These are phyloP conservation scores for Coccomyxa subellipsoidea DNA, from an alignment of 163 green algal genomes.

Conservation along the genomic window DNA sequence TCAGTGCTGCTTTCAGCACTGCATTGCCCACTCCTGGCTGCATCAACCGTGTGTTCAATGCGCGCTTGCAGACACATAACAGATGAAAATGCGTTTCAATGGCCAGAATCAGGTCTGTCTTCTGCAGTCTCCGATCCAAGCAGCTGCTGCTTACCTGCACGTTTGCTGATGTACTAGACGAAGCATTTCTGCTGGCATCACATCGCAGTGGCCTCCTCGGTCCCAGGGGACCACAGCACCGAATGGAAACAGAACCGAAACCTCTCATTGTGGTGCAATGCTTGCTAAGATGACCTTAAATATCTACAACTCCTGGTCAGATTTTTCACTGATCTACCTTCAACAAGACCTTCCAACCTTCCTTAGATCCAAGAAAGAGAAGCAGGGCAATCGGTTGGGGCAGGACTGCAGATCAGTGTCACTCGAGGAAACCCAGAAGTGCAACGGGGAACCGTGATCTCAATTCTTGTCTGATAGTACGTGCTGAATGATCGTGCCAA, in stretches of 20 bases:
- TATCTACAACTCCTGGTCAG: too few species aligned
- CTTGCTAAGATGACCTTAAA: neutral
- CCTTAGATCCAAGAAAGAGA: too few species aligned
- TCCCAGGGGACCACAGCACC: neutral
- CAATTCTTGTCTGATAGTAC: too few species aligned
- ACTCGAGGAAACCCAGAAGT: too few species aligned
- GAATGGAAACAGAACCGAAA: neutral
- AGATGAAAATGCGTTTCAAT: too few species aligned
- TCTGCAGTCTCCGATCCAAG: neutral
- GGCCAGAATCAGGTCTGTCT: neutral
- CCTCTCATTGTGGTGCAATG: neutral
- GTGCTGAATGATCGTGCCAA: too few species aligned
- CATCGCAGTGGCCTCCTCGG: neutral
- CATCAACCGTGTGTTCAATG: neutral
- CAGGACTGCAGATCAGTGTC: too few species aligned
- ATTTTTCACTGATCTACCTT: too few species aligned
- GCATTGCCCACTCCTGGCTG: slow-evolving; percentile 22
- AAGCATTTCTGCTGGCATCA: neutral
- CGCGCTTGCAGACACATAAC: too few species aligned
- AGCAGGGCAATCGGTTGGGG: too few species aligned
- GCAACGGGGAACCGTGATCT: too few species aligned
- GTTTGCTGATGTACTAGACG: neutral
- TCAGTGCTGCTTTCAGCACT: slow-evolving; percentile 66
- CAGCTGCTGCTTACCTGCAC: neutral
- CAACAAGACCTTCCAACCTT: too few species aligned